Evolutionary conservation across 306 rosid species (phyloP), one percentile per base, ranked within the genome.

Genomic region (Pueraria montana): DNA sequence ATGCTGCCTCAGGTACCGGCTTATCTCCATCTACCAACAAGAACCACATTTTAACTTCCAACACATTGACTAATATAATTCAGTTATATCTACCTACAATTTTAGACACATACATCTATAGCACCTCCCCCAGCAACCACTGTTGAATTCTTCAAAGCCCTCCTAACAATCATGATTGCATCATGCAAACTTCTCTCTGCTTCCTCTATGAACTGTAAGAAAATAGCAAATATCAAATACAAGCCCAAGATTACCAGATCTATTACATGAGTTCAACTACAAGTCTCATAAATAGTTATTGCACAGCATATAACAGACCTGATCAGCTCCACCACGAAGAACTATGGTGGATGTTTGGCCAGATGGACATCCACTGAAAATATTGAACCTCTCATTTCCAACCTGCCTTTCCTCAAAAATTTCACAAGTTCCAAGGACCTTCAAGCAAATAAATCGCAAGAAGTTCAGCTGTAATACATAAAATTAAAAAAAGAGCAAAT

Each of bases 81-180:
- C 66, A 75, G 8, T 11, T 53, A 21, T 13, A 79, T 53, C 76
- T 49, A 82, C 83, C 49, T 5, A 45, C 61, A 58, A 78, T 45
- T 73, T 71, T 43, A 69, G 66, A 80, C 62, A 70, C 93, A 62
- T 88, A 96, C 99, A 88, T 96, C 99, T 56, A 96, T 96, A 73
- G 99, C 99, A 84, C 99, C 99, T 74, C 99, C 99, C 46, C 99
- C 99, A 23, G 99, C 92, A 88, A 96, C 99, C 21, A 96, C 98
- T 53, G 97, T 96, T 65, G 99, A 96, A 83, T 96, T 96, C 89
- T 96, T 96, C 85, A 96, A 13, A 18, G 99, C 99, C 85, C 99
- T 94, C 66, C 99, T 87, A 74, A 96, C 99, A 82, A 96, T 96
- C 99, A 96, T 96, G 86, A 96, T 96, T 8, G 99, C 99, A 87